These are phyloP conservation scores for Mycena crocata DNA, from an alignment of 768 basidiomycete genomes.

Conservation along the genomic window DNA sequence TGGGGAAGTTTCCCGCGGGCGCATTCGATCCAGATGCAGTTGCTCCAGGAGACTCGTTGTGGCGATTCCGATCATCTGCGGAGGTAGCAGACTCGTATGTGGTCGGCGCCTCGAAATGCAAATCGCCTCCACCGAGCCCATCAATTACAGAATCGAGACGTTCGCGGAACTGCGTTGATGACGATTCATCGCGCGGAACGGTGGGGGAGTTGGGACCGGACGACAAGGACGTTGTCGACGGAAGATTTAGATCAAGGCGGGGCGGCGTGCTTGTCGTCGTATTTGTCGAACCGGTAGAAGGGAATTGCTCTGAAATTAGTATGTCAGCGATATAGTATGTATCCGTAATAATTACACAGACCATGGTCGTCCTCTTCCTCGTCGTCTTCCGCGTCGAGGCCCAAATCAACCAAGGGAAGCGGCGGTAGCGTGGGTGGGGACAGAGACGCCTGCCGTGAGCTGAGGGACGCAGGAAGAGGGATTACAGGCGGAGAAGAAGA, in stretches of 20 bases:
- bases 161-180: conserved; percentile 42
- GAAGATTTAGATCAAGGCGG: conserved; percentile 30
- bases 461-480: conserved; percentile 29
- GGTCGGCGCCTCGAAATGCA: conserved; percentile 36
- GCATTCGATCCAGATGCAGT: neutral
- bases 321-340: neutral
- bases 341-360: conserved; percentile 20
- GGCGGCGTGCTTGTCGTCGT: conserved; percentile 26
- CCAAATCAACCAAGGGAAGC: conserved; percentile 43
- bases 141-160: conserved; percentile 50
- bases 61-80: too few species aligned
- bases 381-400: conserved; percentile 30
- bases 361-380: conserved; percentile 30
- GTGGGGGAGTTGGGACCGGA: conserved; percentile 22
- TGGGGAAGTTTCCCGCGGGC: neutral
- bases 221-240: conserved; percentile 28
- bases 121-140: conserved; percentile 40
- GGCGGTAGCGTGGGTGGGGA: conserved; percentile 46
- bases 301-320: conserved; percentile 20
- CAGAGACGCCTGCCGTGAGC: conserved; percentile 27
- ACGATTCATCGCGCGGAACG: conserved; percentile 4
- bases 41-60: neutral
- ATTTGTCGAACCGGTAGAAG: conserved; percentile 18
- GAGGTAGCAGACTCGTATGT: neutral
- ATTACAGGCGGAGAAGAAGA: conserved; percentile 48